These are phyloP conservation scores for Talaromyces sp. DNA, from an alignment of 2,329 filamentous ascomycete genomes.

Conservation along the genomic window DNA sequence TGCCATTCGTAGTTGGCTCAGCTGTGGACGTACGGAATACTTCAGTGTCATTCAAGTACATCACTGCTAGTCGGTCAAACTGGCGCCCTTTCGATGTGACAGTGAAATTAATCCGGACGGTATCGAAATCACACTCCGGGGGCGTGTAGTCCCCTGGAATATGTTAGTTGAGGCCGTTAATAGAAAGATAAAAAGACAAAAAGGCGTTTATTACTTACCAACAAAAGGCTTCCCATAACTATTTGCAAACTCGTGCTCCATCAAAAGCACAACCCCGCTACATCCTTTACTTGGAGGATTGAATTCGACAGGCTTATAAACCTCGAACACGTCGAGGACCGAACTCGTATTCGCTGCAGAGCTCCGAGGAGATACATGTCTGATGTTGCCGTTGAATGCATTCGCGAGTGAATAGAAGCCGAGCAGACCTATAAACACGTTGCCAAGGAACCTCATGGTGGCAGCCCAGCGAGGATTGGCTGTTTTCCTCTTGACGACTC, in stretches of 20 bases:
- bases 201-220: conserved; percentile 44
- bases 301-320: conserved; percentile 59
- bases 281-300: conserved; percentile 31
- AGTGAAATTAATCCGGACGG: conserved; percentile 71
- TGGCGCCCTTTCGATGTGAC: conserved; percentile 67
- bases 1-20: conserved; percentile 66
- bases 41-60: conserved; percentile 73
- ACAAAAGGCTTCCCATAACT: conserved; percentile 72
- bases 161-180: conserved; percentile 1
- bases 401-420: conserved; percentile 8
- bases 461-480: not conserved
- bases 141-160: conserved; percentile 58
- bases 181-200: conserved; percentile 6
- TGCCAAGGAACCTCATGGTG: conserved; percentile 5
- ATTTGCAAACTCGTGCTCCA: conserved; percentile 65
- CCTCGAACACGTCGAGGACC: conserved; percentile 54
- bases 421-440: conserved; percentile 2
- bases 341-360: conserved; percentile 5
- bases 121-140: conserved; percentile 65
- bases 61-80: conserved; percentile 68
- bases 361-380: not conserved
- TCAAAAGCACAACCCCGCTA: conserved; percentile 48
- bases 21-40: conserved; percentile 81
- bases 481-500: not conserved
- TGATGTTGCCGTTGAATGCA: not conserved